Percentiles rank a stretch among this genome's conserved stretches.
Conservation (phyloP, 257 asterid species). For the Anisodus tanguticus region DNA sequence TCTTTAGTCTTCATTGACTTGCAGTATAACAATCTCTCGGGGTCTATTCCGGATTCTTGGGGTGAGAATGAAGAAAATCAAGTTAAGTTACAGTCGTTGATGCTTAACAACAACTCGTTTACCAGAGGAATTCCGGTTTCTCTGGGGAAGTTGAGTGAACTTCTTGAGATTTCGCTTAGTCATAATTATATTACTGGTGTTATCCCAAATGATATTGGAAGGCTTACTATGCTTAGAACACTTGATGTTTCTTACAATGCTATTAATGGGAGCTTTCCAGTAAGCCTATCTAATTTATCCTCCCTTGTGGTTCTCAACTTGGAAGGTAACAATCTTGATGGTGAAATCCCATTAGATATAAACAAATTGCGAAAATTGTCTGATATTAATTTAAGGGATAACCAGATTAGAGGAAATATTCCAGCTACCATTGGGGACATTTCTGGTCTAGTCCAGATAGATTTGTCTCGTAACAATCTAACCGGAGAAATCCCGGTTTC, state of each 20-base stretch:
- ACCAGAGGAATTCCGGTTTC: conserved; percentile 58
- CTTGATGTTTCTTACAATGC: conserved; percentile 63
- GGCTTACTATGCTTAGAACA: conserved; percentile 45
- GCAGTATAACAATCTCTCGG: conserved; percentile 65
- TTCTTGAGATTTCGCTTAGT: conserved; percentile 48
- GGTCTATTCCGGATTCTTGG: conserved; percentile 69
- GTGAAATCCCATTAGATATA: conserved; percentile 38
- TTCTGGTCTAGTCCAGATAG: conserved; percentile 58
- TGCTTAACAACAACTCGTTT: conserved; percentile 58
- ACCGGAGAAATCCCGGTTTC: conserved; percentile 75
- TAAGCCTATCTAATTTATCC: conserved; percentile 48
- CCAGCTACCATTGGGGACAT: conserved; percentile 56
- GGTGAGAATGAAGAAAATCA: conserved; percentile 47
- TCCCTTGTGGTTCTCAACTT: conserved; percentile 40
- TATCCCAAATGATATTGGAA: conserved; percentile 53
- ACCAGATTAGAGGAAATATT: conserved; percentile 54
- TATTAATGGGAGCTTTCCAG: conserved; percentile 63
- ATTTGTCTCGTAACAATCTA: conserved; percentile 63
- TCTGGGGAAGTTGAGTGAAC: conserved; percentile 41
- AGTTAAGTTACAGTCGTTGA: conserved; percentile 50
- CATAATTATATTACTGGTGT: conserved; percentile 52
- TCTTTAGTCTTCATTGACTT: conserved; percentile 65
- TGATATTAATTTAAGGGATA: conserved; percentile 57
- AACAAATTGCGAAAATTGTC: conserved; percentile 46
- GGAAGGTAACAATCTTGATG: conserved; percentile 41